Evolutionary conservation across 2,329 filamentous ascomycete genomes (phyloP), one percentile per base, ranked within the genome.

Genomic region (Fusarium mangiferae): DNA sequence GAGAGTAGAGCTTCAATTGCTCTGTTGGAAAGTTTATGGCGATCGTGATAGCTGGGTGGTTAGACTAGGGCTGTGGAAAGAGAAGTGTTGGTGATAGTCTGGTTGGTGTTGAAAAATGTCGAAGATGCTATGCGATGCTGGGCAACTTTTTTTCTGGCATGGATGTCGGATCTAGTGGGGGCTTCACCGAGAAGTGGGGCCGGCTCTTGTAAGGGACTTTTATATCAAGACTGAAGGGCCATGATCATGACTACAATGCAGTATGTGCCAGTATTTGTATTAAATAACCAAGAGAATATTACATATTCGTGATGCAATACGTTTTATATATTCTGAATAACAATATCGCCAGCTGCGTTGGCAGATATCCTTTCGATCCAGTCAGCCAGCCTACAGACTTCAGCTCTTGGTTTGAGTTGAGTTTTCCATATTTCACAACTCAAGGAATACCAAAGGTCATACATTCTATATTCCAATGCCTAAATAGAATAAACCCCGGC

Each of bases 61-160:
- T 28, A 17, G 44, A 15, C 13, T 39, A 7, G 30, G 39, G 42
- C 20, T 38, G 33, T n/a, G 18, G 20, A 42, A 39, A 13, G 48
- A 65, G 22, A 61, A 28, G 13, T 30, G 51, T 24, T 55, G 52
- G 62, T 41, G 56, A 70, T 60, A 38, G 55, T 59, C 22, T 61
- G 42, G 33, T 42, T 70, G 69, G 71, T 76, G 66, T 73, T 77
- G 66, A 73, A 66, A 51, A 51, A 54, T 64, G 60, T 52, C 51
- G 64, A 64, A 65, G 62, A 51, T 60, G 33, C 18, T 64, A 66
- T 68, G 46, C n/a, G 45, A 56, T 49, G 52, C 54, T 70, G 48
- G 65, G 38, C 65, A 74, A 77, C 74, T 75, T 78, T 77, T 77
- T 77, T 77, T 66, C 52, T 77, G 69, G 74, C 71, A 73, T 75